Evolutionary conservation across 2,329 filamentous ascomycete species (phyloP), one percentile per base, ranked within the genome.

Genomic region (Diaporthe batatas): DNA sequence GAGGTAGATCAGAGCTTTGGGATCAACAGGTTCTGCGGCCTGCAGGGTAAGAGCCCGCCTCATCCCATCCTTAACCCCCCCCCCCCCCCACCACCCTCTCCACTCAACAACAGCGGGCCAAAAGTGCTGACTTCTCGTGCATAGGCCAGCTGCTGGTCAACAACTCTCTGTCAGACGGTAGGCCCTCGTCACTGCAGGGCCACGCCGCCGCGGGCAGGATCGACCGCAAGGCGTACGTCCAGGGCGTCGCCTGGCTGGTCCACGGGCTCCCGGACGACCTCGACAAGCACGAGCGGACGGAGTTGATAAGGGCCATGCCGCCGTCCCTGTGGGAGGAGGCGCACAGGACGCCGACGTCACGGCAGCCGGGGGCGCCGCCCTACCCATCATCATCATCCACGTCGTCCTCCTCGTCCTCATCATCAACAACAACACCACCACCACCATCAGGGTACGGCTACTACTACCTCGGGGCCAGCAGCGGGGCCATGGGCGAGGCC

Each of bases 221-320:
- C 76, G 87, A 89, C 67, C 86, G 91, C 34, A 89, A 90, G 75
- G 85, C 91, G 12, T 93, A 92, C 79, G 81, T 93, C 64, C 89
- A 92, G 76, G 87, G 89, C 72, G 81, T 92, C 5, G 87, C 88
- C 3, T 92, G 92, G 79, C 83, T 93, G 32, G 84, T 93, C n/a
- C 87, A 87, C 74, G 91, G 88, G 10, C 84, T 93, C 0, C 91
- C 91, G 0, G 74, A 80, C 1, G 84, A 91, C 65, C 85, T 93
- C 39, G 87, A 86, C 42, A 81, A 82, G 2, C 85, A 87, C 75
- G 91, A 93, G 78, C 79, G 82, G 36, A 78, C 86, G 32, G 85
- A 85, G 59, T 82, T 92, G 6, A 85, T 84, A 49, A 84, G 83
- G 32, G 85, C 89, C 1, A 80, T 90, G 6, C 89, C 90, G 2